Evolutionary conservation across 257 asterid species (phyloP).

Genomic region (Ajuga chamaepitys): DNA sequence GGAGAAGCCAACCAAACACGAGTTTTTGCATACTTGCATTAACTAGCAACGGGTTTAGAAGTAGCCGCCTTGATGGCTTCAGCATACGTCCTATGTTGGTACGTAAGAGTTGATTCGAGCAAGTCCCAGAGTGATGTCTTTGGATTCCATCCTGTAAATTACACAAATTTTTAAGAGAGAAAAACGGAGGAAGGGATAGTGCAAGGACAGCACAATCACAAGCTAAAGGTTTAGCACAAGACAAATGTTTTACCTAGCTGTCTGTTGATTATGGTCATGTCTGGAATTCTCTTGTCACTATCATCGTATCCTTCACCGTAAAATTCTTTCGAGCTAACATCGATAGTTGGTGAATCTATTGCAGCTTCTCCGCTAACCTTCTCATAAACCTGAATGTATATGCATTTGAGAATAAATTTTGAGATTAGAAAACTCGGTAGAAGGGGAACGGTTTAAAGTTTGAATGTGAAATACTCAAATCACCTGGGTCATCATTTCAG

Average conservation of each 20-base stretch:
- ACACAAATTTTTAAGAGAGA: not conserved
- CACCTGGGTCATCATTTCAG: slow-evolving; percentile 97
- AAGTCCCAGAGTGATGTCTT: slow-evolving; percentile 79
- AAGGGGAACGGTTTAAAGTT: too few species aligned
- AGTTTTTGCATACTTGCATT: not conserved
- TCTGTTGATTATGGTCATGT: slow-evolving; percentile 86
- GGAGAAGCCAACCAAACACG: slow-evolving; percentile 8
- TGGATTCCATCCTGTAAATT: slow-evolving; percentile 57
- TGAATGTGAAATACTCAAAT: slow-evolving; percentile 2
- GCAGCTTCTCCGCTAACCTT: slow-evolving; percentile 84
- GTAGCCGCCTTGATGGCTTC: slow-evolving; percentile 66
- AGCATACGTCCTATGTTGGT: slow-evolving; percentile 74
- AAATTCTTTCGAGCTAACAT: slow-evolving; percentile 82
- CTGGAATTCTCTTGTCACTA: slow-evolving; percentile 95
- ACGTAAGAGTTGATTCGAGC: slow-evolving; percentile 73
- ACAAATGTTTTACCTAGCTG: slow-evolving; percentile 60
- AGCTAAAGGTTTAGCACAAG: not conserved
- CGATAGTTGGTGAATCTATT: slow-evolving; percentile 60
- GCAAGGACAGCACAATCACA: too few species aligned
- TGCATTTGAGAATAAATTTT: not conserved
- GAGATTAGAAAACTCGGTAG: too few species aligned
- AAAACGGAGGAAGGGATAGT: too few species aligned
- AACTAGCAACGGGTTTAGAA: slow-evolving; percentile 49
- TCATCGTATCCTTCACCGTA: slow-evolving; percentile 97
- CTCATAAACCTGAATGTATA: slow-evolving; percentile 50